These are phyloP conservation scores for Nakazawaea anatomiae DNA, from an alignment of 805 yeast genomes.

Conservation along the genomic window DNA sequence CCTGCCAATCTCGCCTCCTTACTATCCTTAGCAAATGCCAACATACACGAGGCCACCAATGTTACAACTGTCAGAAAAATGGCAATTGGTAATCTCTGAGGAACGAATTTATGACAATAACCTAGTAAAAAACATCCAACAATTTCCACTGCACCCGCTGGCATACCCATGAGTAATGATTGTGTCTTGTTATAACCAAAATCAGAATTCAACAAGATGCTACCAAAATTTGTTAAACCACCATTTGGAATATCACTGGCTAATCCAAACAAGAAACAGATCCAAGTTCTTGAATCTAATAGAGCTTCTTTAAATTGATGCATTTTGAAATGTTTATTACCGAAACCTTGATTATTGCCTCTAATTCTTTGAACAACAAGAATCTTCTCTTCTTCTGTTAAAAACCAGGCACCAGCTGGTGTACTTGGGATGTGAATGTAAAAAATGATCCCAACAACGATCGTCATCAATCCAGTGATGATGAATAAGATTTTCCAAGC, in stretches of 20 bases:
- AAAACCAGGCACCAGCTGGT: slow-evolving; percentile 31
- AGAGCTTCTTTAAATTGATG: slow-evolving; percentile 42
- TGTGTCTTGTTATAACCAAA: not conserved
- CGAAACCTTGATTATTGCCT: slow-evolving; percentile 46
- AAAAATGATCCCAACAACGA: slow-evolving; percentile 40
- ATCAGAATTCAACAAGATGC: slow-evolving; percentile 18
- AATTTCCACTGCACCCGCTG: slow-evolving; percentile 17
- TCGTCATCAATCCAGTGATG: slow-evolving; percentile 48
- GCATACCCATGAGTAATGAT: slow-evolving; percentile 16
- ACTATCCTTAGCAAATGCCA: slow-evolving; percentile 18
- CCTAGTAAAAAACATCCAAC: slow-evolving; percentile 20
- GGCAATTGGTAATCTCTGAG: slow-evolving; percentile 18
- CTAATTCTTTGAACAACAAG: slow-evolving; percentile 38
- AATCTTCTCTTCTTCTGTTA: slow-evolving; percentile 32
- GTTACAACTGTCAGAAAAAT: slow-evolving; percentile 12
- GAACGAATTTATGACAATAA: slow-evolving; percentile 1
- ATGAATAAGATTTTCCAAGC: slow-evolving; percentile 62
- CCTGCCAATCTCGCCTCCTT: slow-evolving; percentile 20
- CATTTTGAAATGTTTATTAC: slow-evolving; percentile 37
- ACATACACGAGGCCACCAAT: slow-evolving; percentile 16
- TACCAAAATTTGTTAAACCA: slow-evolving; percentile 36
- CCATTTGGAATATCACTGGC: slow-evolving; percentile 48
- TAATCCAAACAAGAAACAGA: slow-evolving; percentile 38
- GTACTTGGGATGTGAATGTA: slow-evolving; percentile 44
- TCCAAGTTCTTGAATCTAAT: slow-evolving; percentile 44